These are phyloP conservation scores for Singerocomus inundabilis DNA, from an alignment of 1,284 basidiomycete species.

Conservation along the genomic window DNA sequence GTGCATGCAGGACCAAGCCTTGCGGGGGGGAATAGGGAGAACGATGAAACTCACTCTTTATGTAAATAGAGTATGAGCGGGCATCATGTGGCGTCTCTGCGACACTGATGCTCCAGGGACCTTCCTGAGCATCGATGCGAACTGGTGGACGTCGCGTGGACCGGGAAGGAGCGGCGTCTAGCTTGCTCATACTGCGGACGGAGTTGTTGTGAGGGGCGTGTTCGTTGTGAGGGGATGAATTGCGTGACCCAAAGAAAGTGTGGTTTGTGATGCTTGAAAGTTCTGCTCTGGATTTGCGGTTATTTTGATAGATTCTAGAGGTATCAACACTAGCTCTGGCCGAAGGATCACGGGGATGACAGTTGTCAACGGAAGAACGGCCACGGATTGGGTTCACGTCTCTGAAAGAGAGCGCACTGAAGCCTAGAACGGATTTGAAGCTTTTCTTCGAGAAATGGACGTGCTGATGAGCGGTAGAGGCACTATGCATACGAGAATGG, in stretches of 20 bases:
- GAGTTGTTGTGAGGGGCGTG: slow-evolving; percentile 32
- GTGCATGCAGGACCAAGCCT: slow-evolving; percentile 20
- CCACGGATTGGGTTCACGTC: slow-evolving; percentile 27
- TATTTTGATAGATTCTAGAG: slow-evolving; percentile 24
- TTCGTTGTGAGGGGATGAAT: slow-evolving; percentile 29
- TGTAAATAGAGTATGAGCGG: slow-evolving; percentile 63
- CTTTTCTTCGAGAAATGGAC: slow-evolving; percentile 39
- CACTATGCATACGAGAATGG: slow-evolving; percentile 42
- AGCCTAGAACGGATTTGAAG: slow-evolving; percentile 43
- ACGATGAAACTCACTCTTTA: slow-evolving; percentile 56
- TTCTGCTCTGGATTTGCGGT: slow-evolving; percentile 29
- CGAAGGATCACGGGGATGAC: slow-evolving; percentile 24
- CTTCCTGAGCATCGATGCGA: slow-evolving; percentile 61
- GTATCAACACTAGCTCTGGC: slow-evolving; percentile 36
- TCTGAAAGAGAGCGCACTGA: slow-evolving; percentile 34
- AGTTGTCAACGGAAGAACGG: slow-evolving; percentile 32
- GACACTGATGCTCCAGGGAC: slow-evolving; percentile 72
- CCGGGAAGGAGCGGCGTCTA: slow-evolving; percentile 36
- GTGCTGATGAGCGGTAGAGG: slow-evolving; percentile 36
- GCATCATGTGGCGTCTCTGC: slow-evolving; percentile 65
- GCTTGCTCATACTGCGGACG: slow-evolving; percentile 38
- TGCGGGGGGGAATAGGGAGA: slow-evolving; percentile 27
- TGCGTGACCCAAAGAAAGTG: slow-evolving; percentile 38
- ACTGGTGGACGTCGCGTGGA: slow-evolving; percentile 40
- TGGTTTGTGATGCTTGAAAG: slow-evolving; percentile 37